Conservation (phyloP, 2,329 filamentous ascomycete genomes). For the Annulohypoxylon truncatum region DNA sequence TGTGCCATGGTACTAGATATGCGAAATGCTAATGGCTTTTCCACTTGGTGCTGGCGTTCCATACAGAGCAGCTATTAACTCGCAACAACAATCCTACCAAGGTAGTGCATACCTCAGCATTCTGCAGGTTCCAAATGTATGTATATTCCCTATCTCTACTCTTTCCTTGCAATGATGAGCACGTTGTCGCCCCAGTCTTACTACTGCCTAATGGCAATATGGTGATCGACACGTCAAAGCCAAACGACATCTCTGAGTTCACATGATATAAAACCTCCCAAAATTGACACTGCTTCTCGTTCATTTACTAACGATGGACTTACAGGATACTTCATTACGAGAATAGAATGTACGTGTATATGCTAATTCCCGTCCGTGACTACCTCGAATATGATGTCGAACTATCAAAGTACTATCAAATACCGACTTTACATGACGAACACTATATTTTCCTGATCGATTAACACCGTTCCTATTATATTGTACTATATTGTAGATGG, state of each 20-base stretch:
- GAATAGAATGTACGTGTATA: constrained; percentile 11
- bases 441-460: constrained; percentile 46
- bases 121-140: constrained; percentile 35
- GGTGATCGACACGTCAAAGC: constrained; percentile 68
- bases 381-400: constrained; percentile 53
- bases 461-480: constrained; percentile 2
- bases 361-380: constrained; percentile 23
- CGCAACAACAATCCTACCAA: neutral
- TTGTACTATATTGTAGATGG: neutral
- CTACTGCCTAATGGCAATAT: constrained; percentile 53
- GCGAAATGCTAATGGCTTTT: neutral
- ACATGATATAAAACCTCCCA: constrained; percentile 16
- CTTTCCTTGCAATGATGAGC: constrained; percentile 61
- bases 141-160: constrained; percentile 22
- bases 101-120: neutral
- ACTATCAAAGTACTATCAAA: constrained; percentile 59
- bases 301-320: constrained; percentile 38
- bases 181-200: constrained; percentile 71
- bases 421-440: constrained; percentile 58
- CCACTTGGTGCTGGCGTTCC: too few species aligned
- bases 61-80: neutral
- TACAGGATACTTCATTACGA: constrained; percentile 7
- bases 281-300: neutral
- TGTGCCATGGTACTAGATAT: neutral
- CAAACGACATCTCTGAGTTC: constrained; percentile 61